phyloP scores from a whole-genome alignment of 192 early-diverging fungal species.

The Backusella parvicylindrica region DNA sequence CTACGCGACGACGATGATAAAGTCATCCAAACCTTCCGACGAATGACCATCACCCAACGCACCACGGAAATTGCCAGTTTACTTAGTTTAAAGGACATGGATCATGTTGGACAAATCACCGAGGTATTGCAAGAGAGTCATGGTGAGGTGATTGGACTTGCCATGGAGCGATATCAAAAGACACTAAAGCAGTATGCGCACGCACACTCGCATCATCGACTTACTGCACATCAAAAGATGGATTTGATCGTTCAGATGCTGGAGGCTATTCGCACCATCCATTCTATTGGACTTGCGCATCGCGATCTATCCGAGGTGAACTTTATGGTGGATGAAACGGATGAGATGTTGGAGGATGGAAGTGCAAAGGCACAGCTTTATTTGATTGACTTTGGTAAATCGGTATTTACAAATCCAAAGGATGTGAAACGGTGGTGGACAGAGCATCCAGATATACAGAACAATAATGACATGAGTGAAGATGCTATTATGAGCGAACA shows the following conservation, averaged over 20 bases:
- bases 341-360: conserved; percentile 41
- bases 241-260: conserved; percentile 50
- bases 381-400: conserved; percentile 62
- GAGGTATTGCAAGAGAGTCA: conserved; percentile 45
- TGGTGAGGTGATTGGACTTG: conserved; percentile 50
- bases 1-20: conserved; percentile 28
- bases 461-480: background rate
- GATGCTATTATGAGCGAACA: background rate
- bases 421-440: conserved; percentile 46
- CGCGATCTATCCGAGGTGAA: conserved; percentile 61
- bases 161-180: conserved; percentile 51
- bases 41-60: conserved; percentile 50
- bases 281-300: conserved; percentile 49
- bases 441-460: conserved; percentile 1
- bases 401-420: conserved; percentile 41
- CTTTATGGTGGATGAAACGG: conserved; percentile 53
- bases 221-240: conserved; percentile 52
- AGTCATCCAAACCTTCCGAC: conserved; percentile 56
- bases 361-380: conserved; percentile 37
- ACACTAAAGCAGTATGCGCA: conserved; percentile 53
- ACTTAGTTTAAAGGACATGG: conserved; percentile 31
- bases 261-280: conserved; percentile 44
- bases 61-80: conserved; percentile 51
- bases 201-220: conserved; percentile 44
- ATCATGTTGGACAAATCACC: conserved; percentile 50